Evolutionary conservation across 441 rosid genomes (phyloP), one percentile per base, ranked within the genome.

Genomic region (Hura crepitans): DNA sequence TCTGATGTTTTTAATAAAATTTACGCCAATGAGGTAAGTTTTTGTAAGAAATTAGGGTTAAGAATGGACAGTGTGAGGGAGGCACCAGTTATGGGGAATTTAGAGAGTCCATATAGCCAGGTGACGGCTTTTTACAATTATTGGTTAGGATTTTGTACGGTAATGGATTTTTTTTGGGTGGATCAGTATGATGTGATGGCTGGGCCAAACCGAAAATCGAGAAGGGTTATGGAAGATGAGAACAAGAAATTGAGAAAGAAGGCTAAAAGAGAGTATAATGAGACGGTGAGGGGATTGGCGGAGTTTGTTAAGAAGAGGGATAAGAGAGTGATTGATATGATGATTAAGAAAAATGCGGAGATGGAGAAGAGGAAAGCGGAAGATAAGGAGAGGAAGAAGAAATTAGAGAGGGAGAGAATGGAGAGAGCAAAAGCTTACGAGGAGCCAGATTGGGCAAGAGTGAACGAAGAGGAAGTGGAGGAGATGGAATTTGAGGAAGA

Each of bases 141-240:
- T 46, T 95, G 99, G 99, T n/a, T n/a, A n/a, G n/a, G n/a, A n/a
- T n/a, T n/a, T n/a, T n/a, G n/a, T 66, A 89, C 18, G 88, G 96
- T 28, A n/a, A n/a, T n/a, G n/a, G n/a, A n/a, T n/a, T n/a, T n/a
- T n/a, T n/a, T n/a, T n/a, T n/a, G n/a, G n/a, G n/a, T n/a, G n/a
- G n/a, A n/a, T n/a, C n/a, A n/a, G n/a, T n/a, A n/a, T n/a, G n/a
- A n/a, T n/a, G n/a, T n/a, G n/a, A n/a, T n/a, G n/a, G n/a, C n/a
- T n/a, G n/a, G n/a, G n/a, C n/a, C n/a, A n/a, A n/a, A n/a, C n/a
- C n/a, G n/a, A n/a, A n/a, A n/a, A 76, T 86, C 86, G 25, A 87
- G 98, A 80, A 84, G 99, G 79, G 42, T 83, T n/a, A 42, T 95
- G 97, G 99, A 92, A 80, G 99, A 95, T 67, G 93, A 86, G 85